Percentiles rank a stretch among this genome's conserved stretches.
Evolutionary conservation across 2,329 filamentous ascomycete species (phyloP).

Genomic region (Colletotrichum sp.): DNA sequence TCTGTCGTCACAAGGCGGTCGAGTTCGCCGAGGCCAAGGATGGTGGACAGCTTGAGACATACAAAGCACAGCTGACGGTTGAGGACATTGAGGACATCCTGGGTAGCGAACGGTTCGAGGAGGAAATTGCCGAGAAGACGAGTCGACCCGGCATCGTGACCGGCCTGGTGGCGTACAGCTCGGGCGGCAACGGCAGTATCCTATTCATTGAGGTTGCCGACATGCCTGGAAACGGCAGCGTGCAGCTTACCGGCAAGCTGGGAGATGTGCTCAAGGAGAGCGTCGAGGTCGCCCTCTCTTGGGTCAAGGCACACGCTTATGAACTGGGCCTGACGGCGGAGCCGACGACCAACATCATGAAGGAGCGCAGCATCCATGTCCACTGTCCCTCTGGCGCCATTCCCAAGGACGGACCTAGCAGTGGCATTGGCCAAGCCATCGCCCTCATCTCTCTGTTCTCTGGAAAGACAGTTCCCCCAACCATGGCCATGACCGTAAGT

Average conservation of each 20-base stretch:
- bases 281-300: conserved; percentile 93
- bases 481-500: conserved; percentile 90
- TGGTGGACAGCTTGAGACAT: conserved; percentile 67
- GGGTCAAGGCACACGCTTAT: conserved; percentile 96
- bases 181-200: conserved; percentile 92
- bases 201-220: conserved; percentile 98
- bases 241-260: conserved; percentile 95
- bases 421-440: conserved; percentile 92
- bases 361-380: conserved; percentile 90
- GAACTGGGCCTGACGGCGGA: conserved; percentile 84
- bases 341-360: conserved; percentile 91
- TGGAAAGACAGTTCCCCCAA: conserved; percentile 84
- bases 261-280: conserved; percentile 97
- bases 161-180: conserved; percentile 92
- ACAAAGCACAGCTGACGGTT: conserved; percentile 75
- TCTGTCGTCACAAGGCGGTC: conserved; percentile 94
- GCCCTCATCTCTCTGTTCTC: conserved; percentile 91
- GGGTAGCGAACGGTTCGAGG: conserved; percentile 91
- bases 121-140: conserved; percentile 90
- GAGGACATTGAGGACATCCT: conserved; percentile 89
- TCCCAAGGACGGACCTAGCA: conserved; percentile 88
- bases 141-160: conserved; percentile 91
- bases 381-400: conserved; percentile 95
- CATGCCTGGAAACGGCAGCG: conserved; percentile 90
- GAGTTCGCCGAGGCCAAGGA: conserved; percentile 93